phyloP scores from a whole-genome alignment of 2,329 filamentous ascomycete genomes.

The Blumeriella jaapii region DNA sequence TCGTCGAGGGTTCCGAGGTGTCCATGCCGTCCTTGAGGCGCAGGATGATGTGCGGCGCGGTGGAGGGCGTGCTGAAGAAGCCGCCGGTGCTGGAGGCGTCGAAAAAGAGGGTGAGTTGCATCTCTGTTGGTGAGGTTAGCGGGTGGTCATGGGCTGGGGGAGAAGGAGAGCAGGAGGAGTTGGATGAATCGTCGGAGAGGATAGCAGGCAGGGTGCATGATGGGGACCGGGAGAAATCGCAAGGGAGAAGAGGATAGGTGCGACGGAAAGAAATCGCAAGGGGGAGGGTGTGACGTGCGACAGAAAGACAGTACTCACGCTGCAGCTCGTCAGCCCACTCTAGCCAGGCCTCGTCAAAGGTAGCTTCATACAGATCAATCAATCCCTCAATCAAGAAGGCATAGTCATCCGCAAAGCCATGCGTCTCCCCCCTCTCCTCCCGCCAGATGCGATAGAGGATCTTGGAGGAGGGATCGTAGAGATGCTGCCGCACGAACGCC shows the following conservation, averaged over 20 bases:
- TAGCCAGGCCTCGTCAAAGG: conserved; percentile 63
- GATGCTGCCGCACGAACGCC: conserved; percentile 56
- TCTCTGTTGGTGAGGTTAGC: conserved; percentile 35
- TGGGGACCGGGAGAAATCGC: too few relatives aligned
- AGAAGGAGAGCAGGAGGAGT: too few relatives aligned
- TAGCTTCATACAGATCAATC: conserved; percentile 74
- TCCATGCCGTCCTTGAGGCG: conserved; percentile 95
- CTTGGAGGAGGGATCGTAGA: conserved; percentile 55
- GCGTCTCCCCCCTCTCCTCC: conserved; percentile 49
- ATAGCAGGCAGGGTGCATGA: too few relatives aligned
- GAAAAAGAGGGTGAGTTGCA: conserved; percentile 68
- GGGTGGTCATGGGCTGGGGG: background rate
- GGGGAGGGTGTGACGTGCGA: too few relatives aligned
- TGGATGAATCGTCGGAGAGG: too few relatives aligned
- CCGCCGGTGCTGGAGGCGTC: conserved; percentile 42
- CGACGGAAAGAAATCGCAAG: too few relatives aligned
- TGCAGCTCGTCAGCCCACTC: conserved; percentile 76
- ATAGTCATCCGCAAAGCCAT: conserved; percentile 88
- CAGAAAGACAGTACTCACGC: conserved; percentile 33
- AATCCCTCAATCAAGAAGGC: conserved; percentile 77
- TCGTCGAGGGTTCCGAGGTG: conserved; percentile 78
- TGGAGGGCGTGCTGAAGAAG: conserved; percentile 60
- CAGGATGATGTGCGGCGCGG: conserved; percentile 61
- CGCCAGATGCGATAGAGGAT: conserved; percentile 66
- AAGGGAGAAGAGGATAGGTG: too few relatives aligned